Conservation (phyloP, 345 rosid species). For the Eucalyptus shirleyi region DNA sequence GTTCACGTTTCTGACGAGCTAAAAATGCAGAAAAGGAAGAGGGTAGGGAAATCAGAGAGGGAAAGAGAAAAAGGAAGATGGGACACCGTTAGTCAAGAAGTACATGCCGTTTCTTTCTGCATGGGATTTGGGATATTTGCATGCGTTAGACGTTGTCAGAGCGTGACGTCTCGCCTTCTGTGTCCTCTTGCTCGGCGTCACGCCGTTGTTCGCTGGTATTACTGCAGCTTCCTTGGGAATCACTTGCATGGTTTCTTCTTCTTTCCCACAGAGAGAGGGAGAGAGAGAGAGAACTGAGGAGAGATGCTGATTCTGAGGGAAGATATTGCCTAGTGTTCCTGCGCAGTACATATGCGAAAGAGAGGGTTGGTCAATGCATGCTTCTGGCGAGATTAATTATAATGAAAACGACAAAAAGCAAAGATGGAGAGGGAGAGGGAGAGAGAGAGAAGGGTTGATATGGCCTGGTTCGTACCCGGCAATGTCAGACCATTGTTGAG, state of each 20-base stretch:
- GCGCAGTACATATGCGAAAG: too few species aligned
- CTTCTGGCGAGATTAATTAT: not conserved
- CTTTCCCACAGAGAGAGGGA: not conserved
- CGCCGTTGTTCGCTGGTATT: not conserved
- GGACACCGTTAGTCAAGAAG: not conserved
- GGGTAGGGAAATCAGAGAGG: too few species aligned
- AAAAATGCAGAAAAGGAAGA: not conserved
- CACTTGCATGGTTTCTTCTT: not conserved
- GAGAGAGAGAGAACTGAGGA: not conserved
- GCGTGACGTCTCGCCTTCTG: not conserved
- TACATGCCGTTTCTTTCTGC: not conserved
- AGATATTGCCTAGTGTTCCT: not conserved
- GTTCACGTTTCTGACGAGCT: not conserved
- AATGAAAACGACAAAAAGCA: not conserved
- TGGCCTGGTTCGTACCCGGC: not conserved
- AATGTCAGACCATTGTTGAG: not conserved
- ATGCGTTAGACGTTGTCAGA: not conserved
- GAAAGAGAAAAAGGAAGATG: not conserved
- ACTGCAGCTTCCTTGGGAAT: not conserved
- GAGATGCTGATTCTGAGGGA: not conserved
- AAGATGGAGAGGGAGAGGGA: not conserved
- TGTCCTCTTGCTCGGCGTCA: not conserved
- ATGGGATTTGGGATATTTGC: not conserved
- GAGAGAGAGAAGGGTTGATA: not conserved
- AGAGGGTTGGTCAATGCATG: not conserved